A percentile compares a stretch with the other conserved stretches of the same genome.
Evolutionary conservation across 805 yeast genomes (phyloP).

Genomic region (Torulaspora delbrueckii): DNA sequence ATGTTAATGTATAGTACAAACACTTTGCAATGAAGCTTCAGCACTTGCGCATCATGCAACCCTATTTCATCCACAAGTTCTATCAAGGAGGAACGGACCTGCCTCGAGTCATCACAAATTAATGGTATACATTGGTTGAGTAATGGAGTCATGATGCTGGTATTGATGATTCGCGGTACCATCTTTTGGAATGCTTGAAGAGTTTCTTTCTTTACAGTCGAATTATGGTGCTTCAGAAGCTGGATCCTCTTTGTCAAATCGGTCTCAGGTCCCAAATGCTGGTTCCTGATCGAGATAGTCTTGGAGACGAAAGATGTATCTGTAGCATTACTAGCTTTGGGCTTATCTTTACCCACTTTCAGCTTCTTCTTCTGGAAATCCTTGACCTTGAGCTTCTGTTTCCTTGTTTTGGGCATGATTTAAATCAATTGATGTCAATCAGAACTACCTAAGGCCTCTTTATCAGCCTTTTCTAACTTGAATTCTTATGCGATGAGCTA

Average conservation of each 20-base stretch:
- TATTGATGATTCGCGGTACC: conserved; percentile 42
- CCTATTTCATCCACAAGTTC: conserved; percentile 47
- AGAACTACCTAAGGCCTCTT: background rate
- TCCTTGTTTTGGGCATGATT: conserved; percentile 34
- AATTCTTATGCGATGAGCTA: conserved; percentile 18
- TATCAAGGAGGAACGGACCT: conserved; percentile 57
- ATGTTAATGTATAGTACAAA: conserved; percentile 73
- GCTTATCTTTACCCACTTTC: conserved; percentile 79
- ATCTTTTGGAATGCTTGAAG: conserved; percentile 48
- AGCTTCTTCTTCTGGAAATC: conserved; percentile 63
- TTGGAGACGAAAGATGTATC: conserved; percentile 81
- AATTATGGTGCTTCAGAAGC: conserved; percentile 68
- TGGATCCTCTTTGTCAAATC: conserved; percentile 60
- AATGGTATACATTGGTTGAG: conserved; percentile 31
- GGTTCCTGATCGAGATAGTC: conserved; percentile 32
- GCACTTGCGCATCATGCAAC: conserved; percentile 46
- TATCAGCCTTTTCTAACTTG: background rate
- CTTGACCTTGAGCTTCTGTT: conserved; percentile 39
- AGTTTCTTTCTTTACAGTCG: conserved; percentile 67
- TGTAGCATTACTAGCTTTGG: conserved; percentile 69
- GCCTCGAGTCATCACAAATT: conserved; percentile 52
- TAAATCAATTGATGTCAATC: background rate
- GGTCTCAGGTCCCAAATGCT: conserved; percentile 30
- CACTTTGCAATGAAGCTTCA: conserved; percentile 55
- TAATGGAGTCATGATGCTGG: conserved; percentile 30